Evolutionary conservation across 106 monocot species (phyloP).

Genomic region (Xerophyta viscosa): DNA sequence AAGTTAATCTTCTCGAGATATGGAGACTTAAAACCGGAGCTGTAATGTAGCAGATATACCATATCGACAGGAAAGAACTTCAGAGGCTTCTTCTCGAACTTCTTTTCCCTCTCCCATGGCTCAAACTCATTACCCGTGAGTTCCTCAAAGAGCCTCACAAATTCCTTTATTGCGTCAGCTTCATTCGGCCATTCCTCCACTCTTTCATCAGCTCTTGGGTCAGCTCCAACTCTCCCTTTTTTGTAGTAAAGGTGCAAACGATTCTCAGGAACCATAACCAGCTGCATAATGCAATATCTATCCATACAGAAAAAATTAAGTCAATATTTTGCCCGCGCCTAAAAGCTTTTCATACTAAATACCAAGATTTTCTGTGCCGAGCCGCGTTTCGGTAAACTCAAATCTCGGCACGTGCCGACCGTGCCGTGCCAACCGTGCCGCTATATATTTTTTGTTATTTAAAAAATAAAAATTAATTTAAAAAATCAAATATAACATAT

Average conservation of each 20-base stretch:
- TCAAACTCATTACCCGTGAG: slow-evolving; percentile 62
- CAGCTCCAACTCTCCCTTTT: slow-evolving; percentile 53
- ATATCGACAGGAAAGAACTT: slow-evolving; percentile 78
- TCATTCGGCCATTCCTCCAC: slow-evolving; percentile 39
- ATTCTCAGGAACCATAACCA: slow-evolving; percentile 47
- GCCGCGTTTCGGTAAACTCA: too few relatives aligned
- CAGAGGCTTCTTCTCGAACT: slow-evolving; percentile 43
- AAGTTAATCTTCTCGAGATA: background rate
- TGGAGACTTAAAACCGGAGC: background rate
- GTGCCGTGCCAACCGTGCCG: too few relatives aligned
- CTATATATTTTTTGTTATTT: too few relatives aligned
- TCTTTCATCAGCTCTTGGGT: slow-evolving; percentile 55
- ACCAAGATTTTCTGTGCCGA: too few relatives aligned
- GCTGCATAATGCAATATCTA: slow-evolving; percentile 59
- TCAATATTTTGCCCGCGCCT: background rate
- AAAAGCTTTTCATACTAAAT: background rate
- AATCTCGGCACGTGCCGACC: too few relatives aligned
- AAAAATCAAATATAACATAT: too few relatives aligned
- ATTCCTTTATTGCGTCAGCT: slow-evolving; percentile 45
- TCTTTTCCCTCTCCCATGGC: slow-evolving; percentile 73
- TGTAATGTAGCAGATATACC: too few relatives aligned
- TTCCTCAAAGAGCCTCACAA: slow-evolving; percentile 39
- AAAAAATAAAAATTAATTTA: too few relatives aligned
- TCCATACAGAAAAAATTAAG: background rate
- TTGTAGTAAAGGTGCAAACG: slow-evolving; percentile 57